Percentiles rank a stretch among this genome's conserved stretches.
Evolutionary conservation across 208 protist genomes (phyloP).

Genomic region (Leptomonas pyrrhocoris): DNA sequence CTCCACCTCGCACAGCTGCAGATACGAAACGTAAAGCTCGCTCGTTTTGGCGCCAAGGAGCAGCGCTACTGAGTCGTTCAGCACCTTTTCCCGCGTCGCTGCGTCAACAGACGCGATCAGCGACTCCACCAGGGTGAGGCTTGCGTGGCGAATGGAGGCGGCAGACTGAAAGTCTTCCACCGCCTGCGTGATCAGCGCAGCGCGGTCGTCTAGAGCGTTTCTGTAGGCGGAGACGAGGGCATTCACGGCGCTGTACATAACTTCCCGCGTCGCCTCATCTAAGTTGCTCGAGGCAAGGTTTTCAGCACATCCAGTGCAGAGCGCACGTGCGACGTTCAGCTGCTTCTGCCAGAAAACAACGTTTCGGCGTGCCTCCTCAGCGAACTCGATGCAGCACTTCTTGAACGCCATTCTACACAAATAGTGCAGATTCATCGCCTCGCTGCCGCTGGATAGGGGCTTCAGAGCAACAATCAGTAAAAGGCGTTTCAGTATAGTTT

Average conservation of each 20-base stretch:
- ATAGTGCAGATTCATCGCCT: conserved; percentile 40
- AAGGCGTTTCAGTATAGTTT: conserved; percentile 35
- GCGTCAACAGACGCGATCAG: conserved; percentile 18
- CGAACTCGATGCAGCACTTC: conserved; percentile 41
- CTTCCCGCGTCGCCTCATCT: conserved; percentile 21
- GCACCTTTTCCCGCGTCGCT: conserved; percentile 25
- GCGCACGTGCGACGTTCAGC: conserved; percentile 22
- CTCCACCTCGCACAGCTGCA: conserved; percentile 38
- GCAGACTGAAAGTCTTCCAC: conserved; percentile 26
- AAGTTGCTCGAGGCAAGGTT: conserved; percentile 8
- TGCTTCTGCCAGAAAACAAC: conserved; percentile 50
- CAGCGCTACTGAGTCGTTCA: conserved; percentile 14
- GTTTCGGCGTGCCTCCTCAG: conserved; percentile 39
- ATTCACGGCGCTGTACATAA: conserved; percentile 37
- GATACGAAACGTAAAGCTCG: conserved; percentile 32
- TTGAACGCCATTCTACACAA: conserved; percentile 55
- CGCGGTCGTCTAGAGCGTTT: conserved; percentile 11
- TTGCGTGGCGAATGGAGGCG: conserved; percentile 24
- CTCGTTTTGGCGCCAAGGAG: conserved; percentile 15
- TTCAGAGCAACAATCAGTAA: conserved; percentile 27
- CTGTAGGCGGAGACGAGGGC: conserved; percentile 35
- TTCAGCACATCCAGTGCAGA: conserved; percentile 15
- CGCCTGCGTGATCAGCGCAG: conserved; percentile 5
- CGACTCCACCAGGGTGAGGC: conserved; percentile 25
- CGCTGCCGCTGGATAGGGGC: conserved; percentile 14